phyloP scores from a whole-genome alignment of 1,284 basidiomycete species.

The Ceratorhiza oryzae-sativae region DNA sequence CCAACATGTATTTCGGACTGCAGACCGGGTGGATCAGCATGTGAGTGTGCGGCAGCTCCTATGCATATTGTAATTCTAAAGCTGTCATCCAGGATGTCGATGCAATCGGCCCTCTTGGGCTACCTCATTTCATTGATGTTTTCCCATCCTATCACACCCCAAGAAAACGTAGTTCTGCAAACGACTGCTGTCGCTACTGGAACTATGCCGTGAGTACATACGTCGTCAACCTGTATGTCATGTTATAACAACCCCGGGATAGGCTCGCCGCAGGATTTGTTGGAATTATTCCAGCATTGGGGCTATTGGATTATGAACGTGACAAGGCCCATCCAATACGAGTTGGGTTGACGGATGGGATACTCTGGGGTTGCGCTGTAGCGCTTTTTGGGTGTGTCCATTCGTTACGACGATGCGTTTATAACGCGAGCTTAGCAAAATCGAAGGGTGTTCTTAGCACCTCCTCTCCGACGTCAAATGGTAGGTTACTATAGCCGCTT shows the following conservation, averaged over 20 bases:
- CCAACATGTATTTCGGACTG: slow-evolving; percentile 77
- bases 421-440: not conserved
- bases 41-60: slow-evolving; percentile 51
- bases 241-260: slow-evolving; percentile 63
- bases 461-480: slow-evolving; percentile 92
- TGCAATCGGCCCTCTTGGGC: slow-evolving; percentile 91
- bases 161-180: slow-evolving; percentile 93
- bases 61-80: slow-evolving; percentile 1
- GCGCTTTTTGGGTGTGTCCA: slow-evolving; percentile 87
- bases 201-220: slow-evolving; percentile 55
- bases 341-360: slow-evolving; percentile 72
- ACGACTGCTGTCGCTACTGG: slow-evolving; percentile 94
- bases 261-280: slow-evolving; percentile 89
- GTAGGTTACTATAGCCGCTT: slow-evolving; percentile 56
- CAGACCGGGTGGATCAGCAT: slow-evolving; percentile 82
- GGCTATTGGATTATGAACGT: slow-evolving; percentile 72
- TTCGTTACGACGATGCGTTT: not conserved
- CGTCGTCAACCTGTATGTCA: not conserved
- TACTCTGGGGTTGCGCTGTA: slow-evolving; percentile 85
- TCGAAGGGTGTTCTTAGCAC: slow-evolving; percentile 89
- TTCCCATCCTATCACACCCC: slow-evolving; percentile 75
- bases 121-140: slow-evolving; percentile 83
- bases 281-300: slow-evolving; percentile 90
- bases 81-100: slow-evolving; percentile 80
- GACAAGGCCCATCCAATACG: slow-evolving; percentile 82